phyloP scores from a whole-genome alignment of 2,329 filamentous ascomycete species.

The Passalora sequoiae region DNA sequence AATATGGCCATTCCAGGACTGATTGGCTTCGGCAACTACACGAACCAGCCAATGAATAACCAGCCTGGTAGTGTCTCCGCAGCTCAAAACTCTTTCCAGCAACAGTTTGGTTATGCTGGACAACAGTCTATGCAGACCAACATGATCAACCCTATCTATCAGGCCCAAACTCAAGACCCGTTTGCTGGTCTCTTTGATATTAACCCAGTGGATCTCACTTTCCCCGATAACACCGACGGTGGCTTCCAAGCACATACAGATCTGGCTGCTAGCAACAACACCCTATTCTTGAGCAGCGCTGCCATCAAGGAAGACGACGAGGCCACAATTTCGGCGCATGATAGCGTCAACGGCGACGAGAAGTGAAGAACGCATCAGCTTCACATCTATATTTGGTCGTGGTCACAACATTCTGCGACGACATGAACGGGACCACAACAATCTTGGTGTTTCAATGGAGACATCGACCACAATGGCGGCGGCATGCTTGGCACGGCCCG shows the following conservation, averaged over 20 bases:
- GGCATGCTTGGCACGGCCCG: not conserved
- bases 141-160: constrained; percentile 8
- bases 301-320: constrained; percentile 27
- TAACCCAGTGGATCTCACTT: constrained; percentile 1
- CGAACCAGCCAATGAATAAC: not conserved
- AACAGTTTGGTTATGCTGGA: constrained; percentile 3
- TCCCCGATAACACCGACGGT: constrained; percentile 6
- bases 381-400: too few relatives aligned
- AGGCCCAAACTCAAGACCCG: constrained; percentile 5
- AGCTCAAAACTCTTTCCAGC: constrained; percentile 1
- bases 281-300: constrained; percentile 28
- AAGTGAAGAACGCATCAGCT: not conserved
- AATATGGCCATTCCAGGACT: not conserved
- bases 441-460: not conserved
- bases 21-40: constrained; percentile 10
- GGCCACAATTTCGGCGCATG: constrained; percentile 30
- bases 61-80: not conserved
- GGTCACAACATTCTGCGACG: not conserved
- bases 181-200: constrained; percentile 10
- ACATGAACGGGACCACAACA: constrained; percentile 1
- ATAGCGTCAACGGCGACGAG: constrained; percentile 15
- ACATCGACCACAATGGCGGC: not conserved
- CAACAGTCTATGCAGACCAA: not conserved
- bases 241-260: constrained; percentile 9
- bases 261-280: constrained; percentile 21